Conservation (phyloP, 352 stramenopile species). For the Globisporangium paddicum region DNA sequence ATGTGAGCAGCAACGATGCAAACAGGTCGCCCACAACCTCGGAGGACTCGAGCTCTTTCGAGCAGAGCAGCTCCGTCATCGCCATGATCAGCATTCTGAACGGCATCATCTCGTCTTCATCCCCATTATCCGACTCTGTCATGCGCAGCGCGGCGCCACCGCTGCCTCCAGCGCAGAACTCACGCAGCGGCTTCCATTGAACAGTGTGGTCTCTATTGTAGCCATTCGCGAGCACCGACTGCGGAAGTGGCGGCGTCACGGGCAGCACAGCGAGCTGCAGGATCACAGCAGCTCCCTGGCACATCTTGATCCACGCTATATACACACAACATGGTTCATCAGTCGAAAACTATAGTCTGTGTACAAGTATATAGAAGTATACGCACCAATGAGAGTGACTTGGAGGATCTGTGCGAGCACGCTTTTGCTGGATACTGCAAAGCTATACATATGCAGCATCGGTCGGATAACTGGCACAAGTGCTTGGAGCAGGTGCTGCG, state of each 20-base stretch:
- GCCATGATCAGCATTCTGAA: constrained; percentile 40
- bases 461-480: constrained; percentile 50
- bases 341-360: not conserved
- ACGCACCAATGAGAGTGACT: constrained; percentile 45
- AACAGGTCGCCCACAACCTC: constrained; percentile 76
- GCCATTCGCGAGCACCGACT: constrained; percentile 18
- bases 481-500: constrained; percentile 38
- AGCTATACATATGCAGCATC: constrained; percentile 68
- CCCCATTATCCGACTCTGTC: not conserved
- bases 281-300: constrained; percentile 23
- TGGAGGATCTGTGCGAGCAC: constrained; percentile 43
- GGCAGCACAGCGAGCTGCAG: constrained; percentile 58
- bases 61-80: constrained; percentile 48
- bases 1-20: constrained; percentile 65
- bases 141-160: constrained; percentile 51
- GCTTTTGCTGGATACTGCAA: constrained; percentile 63
- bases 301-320: constrained; percentile 32
- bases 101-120: constrained; percentile 15
- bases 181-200: constrained; percentile 32
- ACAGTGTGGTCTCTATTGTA: constrained; percentile 25
- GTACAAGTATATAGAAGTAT: too few relatives aligned
- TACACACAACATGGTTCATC: not conserved
- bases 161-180: constrained; percentile 59
- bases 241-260: constrained; percentile 31
- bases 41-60: constrained; percentile 58